These are phyloP conservation scores for Tripterygium wilfordii DNA, from an alignment of 177 flowering plant genomes.

Conservation along the genomic window DNA sequence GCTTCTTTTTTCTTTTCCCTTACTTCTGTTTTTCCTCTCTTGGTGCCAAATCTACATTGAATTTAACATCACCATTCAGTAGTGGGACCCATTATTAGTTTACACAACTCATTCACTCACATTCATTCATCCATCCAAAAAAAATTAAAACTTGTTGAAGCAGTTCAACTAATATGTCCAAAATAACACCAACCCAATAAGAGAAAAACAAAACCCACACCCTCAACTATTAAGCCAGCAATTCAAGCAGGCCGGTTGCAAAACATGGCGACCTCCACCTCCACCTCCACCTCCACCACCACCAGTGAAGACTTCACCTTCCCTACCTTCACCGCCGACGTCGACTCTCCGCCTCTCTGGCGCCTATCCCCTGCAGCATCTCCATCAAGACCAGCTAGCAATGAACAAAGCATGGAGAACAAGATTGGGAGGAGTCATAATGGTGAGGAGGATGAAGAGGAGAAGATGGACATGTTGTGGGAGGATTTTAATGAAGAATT, in stretches of 20 bases:
- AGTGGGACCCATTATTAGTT: not conserved
- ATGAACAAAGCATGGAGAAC: constrained; percentile 1
- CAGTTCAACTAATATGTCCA: constrained; percentile 27
- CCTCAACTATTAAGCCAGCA: no score
- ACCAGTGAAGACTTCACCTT: constrained; percentile 45
- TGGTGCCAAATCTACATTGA: not conserved
- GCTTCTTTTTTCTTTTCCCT: no score
- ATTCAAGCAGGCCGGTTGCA: no score
- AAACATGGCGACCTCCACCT: no score
- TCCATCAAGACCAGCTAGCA: constrained; percentile 7
- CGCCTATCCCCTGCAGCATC: constrained; percentile 10
- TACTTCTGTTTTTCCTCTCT: no score
- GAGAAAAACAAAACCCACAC: not conserved
- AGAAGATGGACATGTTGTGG: constrained; percentile 65
- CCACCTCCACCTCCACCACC: constrained; percentile 4
- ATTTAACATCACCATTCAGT: no score
- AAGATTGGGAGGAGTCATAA: not conserved
- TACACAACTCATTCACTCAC: not conserved
- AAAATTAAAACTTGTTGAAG: constrained; percentile 12
- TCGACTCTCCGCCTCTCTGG: constrained; percentile 51
- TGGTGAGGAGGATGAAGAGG: constrained; percentile 28
- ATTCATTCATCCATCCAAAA: not conserved
- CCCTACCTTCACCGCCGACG: constrained; percentile 26
- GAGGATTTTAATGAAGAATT: constrained; percentile 53
- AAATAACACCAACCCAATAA: constrained; percentile 6